Base-by-base conservation (phyloP, 257 asterid genomes). In the Solanum peruvianum region DNA sequence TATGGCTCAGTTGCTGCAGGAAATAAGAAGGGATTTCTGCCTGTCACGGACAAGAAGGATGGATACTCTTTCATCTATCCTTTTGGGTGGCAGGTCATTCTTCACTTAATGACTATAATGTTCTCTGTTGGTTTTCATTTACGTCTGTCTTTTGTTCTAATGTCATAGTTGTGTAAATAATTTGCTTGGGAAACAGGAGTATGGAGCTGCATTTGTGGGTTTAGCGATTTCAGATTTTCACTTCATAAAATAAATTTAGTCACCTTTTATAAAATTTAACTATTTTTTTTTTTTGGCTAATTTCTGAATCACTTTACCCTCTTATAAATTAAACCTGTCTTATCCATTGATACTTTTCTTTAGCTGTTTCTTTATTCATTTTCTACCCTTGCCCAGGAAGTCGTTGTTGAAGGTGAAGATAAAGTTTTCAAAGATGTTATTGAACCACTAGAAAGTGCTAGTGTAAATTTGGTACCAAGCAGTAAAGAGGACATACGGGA, bases 391-490 rank as follows among this genome's bases (percentile, higher is more conserved):
- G 2, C 27, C 77, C 94, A 95, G 99, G 99, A 96, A 89, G 98
- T 97, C 9, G 82, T 87, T 31, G 95, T 95, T 87, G 98, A 94
- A 93, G 99, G 98, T 87, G 94, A 97, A 90, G 99, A 97, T 91
- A 97, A 95, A 93, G 99, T 95, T 86, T 95, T 92, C 91, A 97
- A 97, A 95, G 98, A 97, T 89, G 96, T 97, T 47, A 95, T 97
- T 64, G 99, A 97, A 85, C 98, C 99, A 81, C 96, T 97, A 83
- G 99, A 97, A 91, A 95, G 94, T 71, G 98, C 94, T 89, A 94
- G 99, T 5, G 95, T 96, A 67, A 95, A 93, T 88, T 1, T 96
- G 93, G 90, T 95, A 87, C 95, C 99, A 66, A 95, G 99, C 1
- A 90, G 86, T 89, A 97, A 97, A 91, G 91, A 92, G 90, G 94